Conservation (phyloP, 2,329 filamentous ascomycete species). For the Pseudodiploospora longispora region DNA sequence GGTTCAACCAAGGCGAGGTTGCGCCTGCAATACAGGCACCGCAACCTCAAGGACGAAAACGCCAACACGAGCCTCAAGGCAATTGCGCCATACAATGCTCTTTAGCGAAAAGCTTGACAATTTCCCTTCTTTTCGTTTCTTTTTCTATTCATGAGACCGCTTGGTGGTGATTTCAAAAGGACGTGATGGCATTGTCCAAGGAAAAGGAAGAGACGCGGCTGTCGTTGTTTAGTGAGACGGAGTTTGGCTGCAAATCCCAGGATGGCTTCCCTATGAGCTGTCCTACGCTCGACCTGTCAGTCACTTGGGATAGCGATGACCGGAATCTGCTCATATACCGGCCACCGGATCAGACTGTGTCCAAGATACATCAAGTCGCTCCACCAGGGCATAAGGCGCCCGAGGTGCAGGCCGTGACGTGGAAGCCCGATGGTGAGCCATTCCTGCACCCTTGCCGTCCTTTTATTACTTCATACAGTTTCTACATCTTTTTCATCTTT, state of each 20-base stretch:
- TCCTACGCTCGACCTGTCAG: slow-evolving; percentile 77
- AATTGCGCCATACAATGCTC: neutral
- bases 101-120: neutral
- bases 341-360: slow-evolving; percentile 61
- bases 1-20: too few species aligned
- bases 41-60: too few species aligned
- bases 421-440: slow-evolving; percentile 60
- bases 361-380: slow-evolving; percentile 40
- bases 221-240: slow-evolving; percentile 47
- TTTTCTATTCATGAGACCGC: neutral
- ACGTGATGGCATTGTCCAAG: slow-evolving; percentile 19
- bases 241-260: slow-evolving; percentile 46
- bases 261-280: slow-evolving; percentile 62
- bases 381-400: slow-evolving; percentile 32
- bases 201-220: slow-evolving; percentile 21
- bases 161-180: slow-evolving; percentile 1
- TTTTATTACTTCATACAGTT: neutral
- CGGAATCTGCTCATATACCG: slow-evolving; percentile 69
- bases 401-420: slow-evolving; percentile 43
- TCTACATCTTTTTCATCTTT: neutral
- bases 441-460: slow-evolving; percentile 11
- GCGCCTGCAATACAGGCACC: too few species aligned
- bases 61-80: neutral
- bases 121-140: neutral
- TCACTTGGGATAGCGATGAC: slow-evolving; percentile 57